A percentile compares a stretch with the other conserved stretches of the same genome.
These are phyloP conservation scores for Rhododendron molle DNA, from an alignment of 148 eudicot genomes.

Conservation along the genomic window DNA sequence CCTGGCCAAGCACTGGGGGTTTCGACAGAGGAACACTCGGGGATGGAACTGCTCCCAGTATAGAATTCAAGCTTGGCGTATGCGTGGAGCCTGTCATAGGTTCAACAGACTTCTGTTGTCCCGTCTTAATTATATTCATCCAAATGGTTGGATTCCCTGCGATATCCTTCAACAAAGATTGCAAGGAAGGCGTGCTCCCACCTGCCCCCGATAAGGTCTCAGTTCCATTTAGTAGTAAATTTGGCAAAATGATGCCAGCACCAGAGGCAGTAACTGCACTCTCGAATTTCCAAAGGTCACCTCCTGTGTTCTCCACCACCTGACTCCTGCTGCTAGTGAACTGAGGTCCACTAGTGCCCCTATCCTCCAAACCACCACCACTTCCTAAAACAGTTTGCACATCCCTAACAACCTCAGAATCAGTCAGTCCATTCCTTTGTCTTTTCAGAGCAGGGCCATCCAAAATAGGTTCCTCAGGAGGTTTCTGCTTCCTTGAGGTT, in stretches of 20 bases:
- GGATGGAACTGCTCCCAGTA: slow-evolving; percentile 37
- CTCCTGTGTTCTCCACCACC: slow-evolving; percentile 17
- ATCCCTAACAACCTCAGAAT: slow-evolving; percentile 11
- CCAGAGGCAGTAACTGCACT: slow-evolving; percentile 25
- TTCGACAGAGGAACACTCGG: slow-evolving; percentile 27
- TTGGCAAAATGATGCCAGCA: slow-evolving; percentile 15
- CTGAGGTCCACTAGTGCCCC: slow-evolving; percentile 29
- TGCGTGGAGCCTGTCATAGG: slow-evolving; percentile 31
- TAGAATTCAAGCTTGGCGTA: slow-evolving; percentile 30
- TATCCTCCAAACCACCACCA: slow-evolving; percentile 36
- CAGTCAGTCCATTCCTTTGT: slow-evolving; percentile 43
- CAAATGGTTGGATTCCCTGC: slow-evolving; percentile 64
- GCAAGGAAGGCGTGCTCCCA: slow-evolving; percentile 46
- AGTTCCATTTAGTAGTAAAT: slow-evolving; percentile 19
- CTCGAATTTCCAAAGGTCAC: slow-evolving; percentile 32
- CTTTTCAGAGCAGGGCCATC: slow-evolving; percentile 66
- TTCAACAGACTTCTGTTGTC: slow-evolving; percentile 51
- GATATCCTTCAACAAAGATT: slow-evolving; percentile 66
- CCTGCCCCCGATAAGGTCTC: slow-evolving; percentile 25
- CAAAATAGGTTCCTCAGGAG: slow-evolving; percentile 27
- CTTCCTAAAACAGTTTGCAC: slow-evolving; percentile 23
- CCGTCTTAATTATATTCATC: slow-evolving; percentile 58
- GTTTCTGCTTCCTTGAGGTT: slow-evolving; percentile 46
- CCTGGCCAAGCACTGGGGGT: slow-evolving; percentile 31
- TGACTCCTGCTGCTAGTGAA: slow-evolving; percentile 23